Base-by-base conservation (phyloP, 2,329 filamentous ascomycete species). In the Fusarium xyrophilum region DNA sequence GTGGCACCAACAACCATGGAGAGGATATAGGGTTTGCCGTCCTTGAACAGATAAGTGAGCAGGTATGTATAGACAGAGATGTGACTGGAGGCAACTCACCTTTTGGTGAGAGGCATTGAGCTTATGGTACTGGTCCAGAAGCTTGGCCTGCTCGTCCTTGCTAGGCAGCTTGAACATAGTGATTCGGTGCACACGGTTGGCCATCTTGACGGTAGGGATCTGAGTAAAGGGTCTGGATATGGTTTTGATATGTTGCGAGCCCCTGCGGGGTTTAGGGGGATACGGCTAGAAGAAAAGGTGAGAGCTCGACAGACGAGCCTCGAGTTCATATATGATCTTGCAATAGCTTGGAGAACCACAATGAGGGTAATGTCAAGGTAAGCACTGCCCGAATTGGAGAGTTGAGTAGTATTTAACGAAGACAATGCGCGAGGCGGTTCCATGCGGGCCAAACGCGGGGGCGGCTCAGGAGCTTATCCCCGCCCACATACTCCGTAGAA, bases 1-100 rank as follows among this genome's bases (percentile, higher is more conserved):
- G 85, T 82, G 25, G 80, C 77, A 33, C 85, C 85, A 17, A 85
- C 88, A 78, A 80, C 67, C 69, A 87, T 80, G 60, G 83, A 82
- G 44, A 88, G 78, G 68, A 93, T 91, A 76, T 93, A 93, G 3
- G 88, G 88, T 75, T 91, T 88, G 65, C 89, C 90, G 72, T 91
- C 85, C 91, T 93, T 56, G 23, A 32, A n/a, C 17, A 32, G 21
- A 30, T 28, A 32, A 21, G 21, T 33, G 32, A 36, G 48, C 42
- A 55, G 40, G 15, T 28, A 48, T 64, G 27, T 51, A 54, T 38
- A 38, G 48, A 23, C 15, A 47, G 4, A 72, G 51, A 38, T 25
- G 6, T 14, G 19, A 13, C 17, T 28, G 19, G 10, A 27, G n/a
- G 42, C 33, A 17, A 21, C 33, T 57, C 70, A 86, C 79, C 80